Conservation (phyloP, 495 filamentous ascomycete genomes). For the Xanthoparmelia taractica region DNA sequence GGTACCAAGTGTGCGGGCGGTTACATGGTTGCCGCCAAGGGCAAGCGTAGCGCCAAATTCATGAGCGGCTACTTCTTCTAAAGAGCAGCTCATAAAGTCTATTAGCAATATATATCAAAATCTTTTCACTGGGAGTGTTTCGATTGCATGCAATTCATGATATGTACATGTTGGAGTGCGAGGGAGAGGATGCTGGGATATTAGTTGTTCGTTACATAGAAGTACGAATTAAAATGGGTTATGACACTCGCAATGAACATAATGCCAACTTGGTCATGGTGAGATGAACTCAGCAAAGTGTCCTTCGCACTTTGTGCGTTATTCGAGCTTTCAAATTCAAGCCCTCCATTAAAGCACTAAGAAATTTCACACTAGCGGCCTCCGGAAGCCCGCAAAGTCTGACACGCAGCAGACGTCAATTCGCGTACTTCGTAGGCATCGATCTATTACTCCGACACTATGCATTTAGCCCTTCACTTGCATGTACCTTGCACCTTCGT, state of each 20-base stretch:
- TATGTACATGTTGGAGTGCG: background rate
- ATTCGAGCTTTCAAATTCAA: too few relatives aligned
- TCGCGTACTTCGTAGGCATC: background rate
- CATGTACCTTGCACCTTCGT: background rate
- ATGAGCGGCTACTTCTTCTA: background rate
- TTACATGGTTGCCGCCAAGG: slow-evolving; percentile 17
- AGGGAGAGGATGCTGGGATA: background rate
- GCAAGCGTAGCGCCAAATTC: slow-evolving; percentile 17
- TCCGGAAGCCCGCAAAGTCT: background rate
- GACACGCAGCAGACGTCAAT: background rate
- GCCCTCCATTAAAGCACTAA: too few relatives aligned
- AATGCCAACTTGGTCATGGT: background rate
- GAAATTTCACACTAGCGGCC: background rate
- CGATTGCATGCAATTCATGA: background rate
- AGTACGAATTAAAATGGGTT: too few relatives aligned
- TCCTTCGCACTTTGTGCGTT: background rate
- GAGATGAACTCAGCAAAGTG: background rate
- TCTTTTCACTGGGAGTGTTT: background rate
- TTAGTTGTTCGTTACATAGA: background rate
- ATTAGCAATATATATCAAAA: background rate
- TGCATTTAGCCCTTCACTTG: background rate
- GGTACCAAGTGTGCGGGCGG: slow-evolving; percentile 24
- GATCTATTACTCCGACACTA: background rate
- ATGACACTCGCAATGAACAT: background rate
- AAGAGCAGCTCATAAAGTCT: background rate